Evolutionary conservation across 305 asterid genomes (phyloP).

Genomic region (Rubia peregrina): DNA sequence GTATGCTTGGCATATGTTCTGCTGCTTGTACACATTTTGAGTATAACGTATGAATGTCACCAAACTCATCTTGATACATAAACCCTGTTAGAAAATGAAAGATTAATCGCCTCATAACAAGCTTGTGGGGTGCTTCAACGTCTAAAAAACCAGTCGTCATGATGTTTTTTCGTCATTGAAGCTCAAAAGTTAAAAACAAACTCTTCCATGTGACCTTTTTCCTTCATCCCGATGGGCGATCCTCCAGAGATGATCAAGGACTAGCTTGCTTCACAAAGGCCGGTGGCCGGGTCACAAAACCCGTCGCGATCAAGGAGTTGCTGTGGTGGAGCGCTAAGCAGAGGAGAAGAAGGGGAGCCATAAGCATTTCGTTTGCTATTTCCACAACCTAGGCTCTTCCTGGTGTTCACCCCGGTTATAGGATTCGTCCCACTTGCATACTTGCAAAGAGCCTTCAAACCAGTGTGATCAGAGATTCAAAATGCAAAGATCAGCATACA

Average conservation of each 20-base stretch:
- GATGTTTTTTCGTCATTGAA: background rate
- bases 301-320: conserved; percentile 79
- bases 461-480: background rate
- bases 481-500: background rate
- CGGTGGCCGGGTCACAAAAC: conserved; percentile 63
- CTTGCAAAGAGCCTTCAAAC: conserved; percentile 76
- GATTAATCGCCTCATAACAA: background rate
- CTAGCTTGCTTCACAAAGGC: conserved; percentile 61
- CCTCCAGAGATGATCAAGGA: background rate
- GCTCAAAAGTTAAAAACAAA: background rate
- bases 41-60: no score
- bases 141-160: background rate
- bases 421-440: conserved; percentile 86
- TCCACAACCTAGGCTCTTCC: conserved; percentile 90
- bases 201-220: background rate
- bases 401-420: conserved; percentile 67
- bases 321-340: conserved; percentile 77
- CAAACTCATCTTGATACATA: background rate
- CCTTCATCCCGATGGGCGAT: background rate
- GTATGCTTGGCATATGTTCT: no score
- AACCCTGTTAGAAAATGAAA: background rate
- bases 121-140: background rate
- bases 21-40: no score
- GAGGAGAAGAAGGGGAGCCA: conserved; percentile 88
- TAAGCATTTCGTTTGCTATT: conserved; percentile 77